Evolutionary conservation across 1,284 basidiomycete genomes (phyloP), one percentile per base, ranked within the genome.

Genomic region (Sanghuangporus sanghuang): DNA sequence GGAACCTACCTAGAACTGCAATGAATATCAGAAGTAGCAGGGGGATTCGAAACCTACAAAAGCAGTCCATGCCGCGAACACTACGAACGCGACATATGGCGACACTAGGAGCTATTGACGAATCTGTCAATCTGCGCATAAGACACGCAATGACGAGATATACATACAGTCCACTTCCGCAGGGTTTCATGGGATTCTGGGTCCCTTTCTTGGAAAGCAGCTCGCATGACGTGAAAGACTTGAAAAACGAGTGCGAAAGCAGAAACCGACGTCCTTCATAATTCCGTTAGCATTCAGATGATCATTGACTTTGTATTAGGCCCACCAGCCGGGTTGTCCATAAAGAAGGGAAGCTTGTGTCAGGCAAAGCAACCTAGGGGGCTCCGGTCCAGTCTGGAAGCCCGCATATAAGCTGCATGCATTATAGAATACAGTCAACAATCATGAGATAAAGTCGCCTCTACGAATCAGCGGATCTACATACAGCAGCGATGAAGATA

Each of bases 271-370:
- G 78, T 70, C 67, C 80, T 82, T 32, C 7, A 6, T 6, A 21
- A 14, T 9, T 61, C n/a, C 50, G 59, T 4, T 21, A 44, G 49
- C 6, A 23, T 9, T 21, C 36, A 8, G 61, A 59, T 49, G 38
- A 23, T n/a, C 7, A n/a, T 57, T 32, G 44, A 16, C 40, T 18
- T 18, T 42, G 42, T 7, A 50, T 32, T 53, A 36, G 16, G 71
- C 77, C 67, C 65, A 81, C 81, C 81, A 71, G 1, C 78, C 72
- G n/a, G 80, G 80, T 69, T 79, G 75, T 7, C 77, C 80, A 66
- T 81, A 81, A 18, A 82, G 68, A 57, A 82, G 69, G 4, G 79
- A 79, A 5, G 80, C 79, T 67, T 82, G 80, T 16, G 79, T 68
- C 6, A 81, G 70, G 68, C 81, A 82, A 7, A 81, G 67, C 64